phyloP scores from a whole-genome alignment of 306 rosid species.

The Gillenia trifoliata region DNA sequence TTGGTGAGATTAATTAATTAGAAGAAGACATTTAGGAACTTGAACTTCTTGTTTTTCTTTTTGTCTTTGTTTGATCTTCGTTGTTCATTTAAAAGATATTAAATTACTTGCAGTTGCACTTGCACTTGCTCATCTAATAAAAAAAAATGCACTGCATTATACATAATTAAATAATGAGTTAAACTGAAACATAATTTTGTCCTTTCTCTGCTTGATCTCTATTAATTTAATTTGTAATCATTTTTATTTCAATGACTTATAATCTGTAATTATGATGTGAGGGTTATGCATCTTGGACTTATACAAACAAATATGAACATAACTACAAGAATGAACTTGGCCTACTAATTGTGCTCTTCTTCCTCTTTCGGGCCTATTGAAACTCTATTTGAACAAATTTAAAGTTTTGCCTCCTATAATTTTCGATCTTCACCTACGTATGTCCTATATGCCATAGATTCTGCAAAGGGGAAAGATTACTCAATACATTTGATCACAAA shows the following conservation, averaged over 20 bases:
- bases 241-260: neutral
- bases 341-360: neutral
- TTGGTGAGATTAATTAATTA: neutral
- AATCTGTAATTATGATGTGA: neutral
- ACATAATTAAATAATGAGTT: neutral
- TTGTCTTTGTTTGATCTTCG: slow-evolving; percentile 7
- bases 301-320: neutral
- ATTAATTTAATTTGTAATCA: neutral
- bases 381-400: neutral
- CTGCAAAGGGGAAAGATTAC: neutral
- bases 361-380: neutral
- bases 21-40: slow-evolving; percentile 13
- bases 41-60: slow-evolving; percentile 20
- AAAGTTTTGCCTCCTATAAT: neutral
- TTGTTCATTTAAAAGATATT: slow-evolving; percentile 3
- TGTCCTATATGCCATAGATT: neutral
- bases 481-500: no score
- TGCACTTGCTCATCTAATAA: neutral
- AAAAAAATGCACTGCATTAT: neutral
- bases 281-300: neutral
- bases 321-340: neutral
- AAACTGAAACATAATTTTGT: neutral
- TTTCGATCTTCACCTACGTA: neutral
- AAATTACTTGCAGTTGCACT: neutral
- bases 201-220: neutral